A percentile compares a stretch with the other conserved stretches of the same genome.
Evolutionary conservation across 441 rosid species (phyloP).

Genomic region (Populus hybrid): DNA sequence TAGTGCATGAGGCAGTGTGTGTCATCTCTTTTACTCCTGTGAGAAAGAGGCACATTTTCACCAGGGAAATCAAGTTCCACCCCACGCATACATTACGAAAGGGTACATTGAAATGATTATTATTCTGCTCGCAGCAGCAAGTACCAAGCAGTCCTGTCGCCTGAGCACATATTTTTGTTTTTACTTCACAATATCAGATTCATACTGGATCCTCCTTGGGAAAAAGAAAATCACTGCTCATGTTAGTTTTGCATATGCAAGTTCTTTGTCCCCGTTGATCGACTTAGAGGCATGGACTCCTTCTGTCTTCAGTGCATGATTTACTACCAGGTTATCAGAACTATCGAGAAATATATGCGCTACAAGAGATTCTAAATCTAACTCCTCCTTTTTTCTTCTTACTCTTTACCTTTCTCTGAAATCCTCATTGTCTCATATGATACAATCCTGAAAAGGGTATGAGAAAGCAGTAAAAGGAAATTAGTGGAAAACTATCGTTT

Average conservation of each 20-base stretch:
- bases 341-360: background rate
- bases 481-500: no score
- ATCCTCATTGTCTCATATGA: no score
- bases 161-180: background rate
- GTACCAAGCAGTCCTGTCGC: background rate
- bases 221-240: background rate
- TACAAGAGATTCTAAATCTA: no score
- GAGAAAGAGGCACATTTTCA: constrained; percentile 7
- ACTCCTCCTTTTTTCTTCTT: no score
- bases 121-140: background rate
- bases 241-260: background rate
- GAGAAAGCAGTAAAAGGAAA: no score
- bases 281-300: background rate
- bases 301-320: background rate
- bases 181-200: background rate
- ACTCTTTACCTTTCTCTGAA: no score
- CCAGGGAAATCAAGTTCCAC: constrained; percentile 13
- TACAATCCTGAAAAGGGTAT: no score
- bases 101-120: background rate
- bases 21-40: background rate
- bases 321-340: background rate
- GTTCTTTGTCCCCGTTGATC: background rate
- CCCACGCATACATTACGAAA: background rate
- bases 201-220: background rate
- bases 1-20: background rate